Evolutionary conservation across 805 yeast genomes (phyloP).

Genomic region (Clavispora fructus): DNA sequence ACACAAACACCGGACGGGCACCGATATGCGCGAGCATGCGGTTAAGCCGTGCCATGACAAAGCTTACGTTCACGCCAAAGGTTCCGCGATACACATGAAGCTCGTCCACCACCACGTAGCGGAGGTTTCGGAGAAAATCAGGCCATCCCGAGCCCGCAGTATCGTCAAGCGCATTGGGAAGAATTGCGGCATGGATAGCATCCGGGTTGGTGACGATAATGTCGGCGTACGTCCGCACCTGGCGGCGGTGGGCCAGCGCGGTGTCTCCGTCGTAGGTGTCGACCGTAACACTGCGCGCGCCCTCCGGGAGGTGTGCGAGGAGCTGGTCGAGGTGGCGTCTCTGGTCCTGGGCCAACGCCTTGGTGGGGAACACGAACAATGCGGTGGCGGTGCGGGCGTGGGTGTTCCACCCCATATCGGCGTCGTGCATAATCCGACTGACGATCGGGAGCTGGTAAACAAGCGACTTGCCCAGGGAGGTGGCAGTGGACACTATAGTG

Average conservation of each 20-base stretch:
- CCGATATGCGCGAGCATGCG: slow-evolving; percentile 35
- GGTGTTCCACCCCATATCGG: slow-evolving; percentile 28
- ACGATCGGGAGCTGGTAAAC: slow-evolving; percentile 87
- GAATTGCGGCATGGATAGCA: slow-evolving; percentile 76
- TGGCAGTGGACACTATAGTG: slow-evolving; percentile 87
- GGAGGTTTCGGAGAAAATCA: slow-evolving; percentile 56
- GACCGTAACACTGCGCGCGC: slow-evolving; percentile 42
- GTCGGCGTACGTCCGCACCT: slow-evolving; percentile 58
- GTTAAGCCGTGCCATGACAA: slow-evolving; percentile 73
- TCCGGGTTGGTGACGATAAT: slow-evolving; percentile 95
- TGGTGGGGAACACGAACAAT: slow-evolving; percentile 90
- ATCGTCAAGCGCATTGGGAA: slow-evolving; percentile 59
- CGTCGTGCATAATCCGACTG: slow-evolving; percentile 35
- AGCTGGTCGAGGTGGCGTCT: slow-evolving; percentile 67
- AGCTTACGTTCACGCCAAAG: slow-evolving; percentile 89
- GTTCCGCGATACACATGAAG: slow-evolving; percentile 84
- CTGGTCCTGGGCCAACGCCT: slow-evolving; percentile 97
- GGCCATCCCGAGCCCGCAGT: slow-evolving; percentile 50
- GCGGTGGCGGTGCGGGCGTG: slow-evolving; percentile 49
- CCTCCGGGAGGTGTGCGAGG: slow-evolving; percentile 42
- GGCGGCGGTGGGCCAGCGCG: slow-evolving; percentile 45
- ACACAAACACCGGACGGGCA: slow-evolving; percentile 53
- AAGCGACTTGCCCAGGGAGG: slow-evolving; percentile 93
- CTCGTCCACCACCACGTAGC: slow-evolving; percentile 76
- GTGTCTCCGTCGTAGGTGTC: slow-evolving; percentile 97